Base-by-base conservation (phyloP, 2,329 filamentous ascomycete genomes). In the Sclerotinia subarctica region DNA sequence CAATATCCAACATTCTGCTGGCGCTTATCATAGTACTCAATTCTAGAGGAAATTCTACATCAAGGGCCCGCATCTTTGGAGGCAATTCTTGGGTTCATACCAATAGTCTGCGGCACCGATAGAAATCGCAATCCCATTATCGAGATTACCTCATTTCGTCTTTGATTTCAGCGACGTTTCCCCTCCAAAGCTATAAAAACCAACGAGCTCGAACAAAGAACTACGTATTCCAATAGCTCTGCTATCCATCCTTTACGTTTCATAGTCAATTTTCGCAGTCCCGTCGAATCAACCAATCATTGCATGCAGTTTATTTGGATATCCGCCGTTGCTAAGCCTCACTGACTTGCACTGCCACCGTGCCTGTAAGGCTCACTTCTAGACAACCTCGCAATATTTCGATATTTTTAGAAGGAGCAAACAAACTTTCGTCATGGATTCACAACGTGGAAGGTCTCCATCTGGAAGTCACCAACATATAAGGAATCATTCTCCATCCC, bases 401-500 rank as follows among this genome's bases (percentile, higher is more conserved):
- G 44, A 11, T 64, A 64, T 64, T 77, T 77, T 75, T 76, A 76
- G 75, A 72, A 76, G 75, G 70, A 80, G 77, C 76, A 79, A 67
- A 72, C 70, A 74, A 72, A 75, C 76, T 74, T 51, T 69, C 68
- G 66, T 68, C 69, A 85, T 86, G 83, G 84, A 86, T 80, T 81
- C 83, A 78, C 82, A 84, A 76, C 82, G 85, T 77, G 86, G 86
- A 77, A 86, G 87, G 76, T 89, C 88, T 74, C 85, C 84, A 73
- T 89, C 88, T 75, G 82, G 82, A 76, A 82, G 83, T 72, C 83
- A 85, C 76, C 83, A 83, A 73, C 77, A 74, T 77, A 78, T 82
- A 81, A 83, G 87, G 88, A 85, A 81, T 73, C 87, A 87, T 78
- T 89, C 88, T 74, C 86, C 87, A 74, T 86, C 87, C 35, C 77